Percentiles rank a stretch among this genome's conserved stretches.
Conservation (phyloP, 2,329 filamentous ascomycete genomes). For the Metarhizium anisopliae region DNA sequence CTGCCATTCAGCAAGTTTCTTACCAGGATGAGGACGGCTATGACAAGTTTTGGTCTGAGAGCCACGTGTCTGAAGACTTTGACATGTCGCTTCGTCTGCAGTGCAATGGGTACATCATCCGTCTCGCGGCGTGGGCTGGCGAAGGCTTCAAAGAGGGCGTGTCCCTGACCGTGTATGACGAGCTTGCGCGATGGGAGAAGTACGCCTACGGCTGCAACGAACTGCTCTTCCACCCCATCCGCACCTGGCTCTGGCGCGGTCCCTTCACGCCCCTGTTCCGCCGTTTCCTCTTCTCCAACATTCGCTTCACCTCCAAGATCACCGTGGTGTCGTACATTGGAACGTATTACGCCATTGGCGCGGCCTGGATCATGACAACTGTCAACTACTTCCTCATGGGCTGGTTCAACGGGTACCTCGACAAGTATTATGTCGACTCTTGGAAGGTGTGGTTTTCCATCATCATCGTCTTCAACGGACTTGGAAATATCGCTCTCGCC, state of each 20-base stretch:
- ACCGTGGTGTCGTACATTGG: conserved; percentile 71
- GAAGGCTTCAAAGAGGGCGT: conserved; percentile 79
- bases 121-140: conserved; percentile 62
- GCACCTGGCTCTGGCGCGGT: conserved; percentile 62
- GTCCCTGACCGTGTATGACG: conserved; percentile 76
- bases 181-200: conserved; percentile 79
- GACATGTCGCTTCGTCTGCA: conserved; percentile 74
- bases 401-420: conserved; percentile 68
- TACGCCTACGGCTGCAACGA: conserved; percentile 81
- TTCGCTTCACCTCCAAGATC: conserved; percentile 66
- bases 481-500: conserved; percentile 64
- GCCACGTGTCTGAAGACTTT: conserved; percentile 72
- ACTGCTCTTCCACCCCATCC: conserved; percentile 69
- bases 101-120: conserved; percentile 62
- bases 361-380: conserved; percentile 64
- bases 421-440: conserved; percentile 72
- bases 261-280: conserved; percentile 75
- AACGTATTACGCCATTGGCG: conserved; percentile 71
- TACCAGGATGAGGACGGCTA: conserved; percentile 62
- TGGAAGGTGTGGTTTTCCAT: conserved; percentile 77
- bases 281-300: conserved; percentile 62
- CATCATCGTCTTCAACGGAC: conserved; percentile 67
- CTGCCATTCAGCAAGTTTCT: conserved; percentile 63
- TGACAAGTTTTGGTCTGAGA: conserved; percentile 76
- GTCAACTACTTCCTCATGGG: conserved; percentile 69